phyloP scores from a whole-genome alignment of 2,329 filamentous ascomycete genomes.

The Verticillium zaregamsianum region DNA sequence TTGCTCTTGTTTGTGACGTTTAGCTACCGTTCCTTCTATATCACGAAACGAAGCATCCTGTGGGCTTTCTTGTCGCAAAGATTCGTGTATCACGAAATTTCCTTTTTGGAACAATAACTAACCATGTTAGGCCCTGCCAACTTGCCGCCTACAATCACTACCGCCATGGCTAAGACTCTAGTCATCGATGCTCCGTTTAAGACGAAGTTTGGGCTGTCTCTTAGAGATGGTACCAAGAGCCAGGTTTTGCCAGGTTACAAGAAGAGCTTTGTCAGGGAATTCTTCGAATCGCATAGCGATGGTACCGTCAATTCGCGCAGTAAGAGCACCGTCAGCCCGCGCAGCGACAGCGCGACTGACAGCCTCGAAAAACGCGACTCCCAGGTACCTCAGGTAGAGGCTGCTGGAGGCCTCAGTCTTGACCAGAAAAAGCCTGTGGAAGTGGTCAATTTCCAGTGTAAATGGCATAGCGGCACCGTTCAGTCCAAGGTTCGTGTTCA shows the following conservation, averaged over 20 bases:
- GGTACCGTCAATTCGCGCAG: no score
- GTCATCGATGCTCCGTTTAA: no score
- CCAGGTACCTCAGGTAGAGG: background rate
- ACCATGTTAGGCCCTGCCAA: background rate
- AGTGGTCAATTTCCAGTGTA: background rate
- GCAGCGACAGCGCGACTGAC: background rate
- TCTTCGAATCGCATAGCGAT: no score
- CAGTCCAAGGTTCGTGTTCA: background rate
- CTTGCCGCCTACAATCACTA: no score
- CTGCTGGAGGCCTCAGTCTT: background rate
- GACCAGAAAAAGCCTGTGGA: background rate
- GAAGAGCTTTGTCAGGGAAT: background rate
- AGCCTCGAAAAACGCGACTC: background rate
- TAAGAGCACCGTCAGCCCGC: background rate
- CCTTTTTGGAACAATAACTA: background rate
- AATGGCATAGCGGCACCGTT: background rate
- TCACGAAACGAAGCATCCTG: background rate
- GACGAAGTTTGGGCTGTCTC: no score
- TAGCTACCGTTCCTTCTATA: background rate
- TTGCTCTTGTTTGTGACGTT: no score
- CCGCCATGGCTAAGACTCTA: no score
- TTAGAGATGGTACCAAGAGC: background rate
- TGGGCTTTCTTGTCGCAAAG: background rate
- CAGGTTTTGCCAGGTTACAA: background rate
- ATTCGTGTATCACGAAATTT: no score